A percentile compares a stretch with the other conserved stretches of the same genome.
phyloP scores from a whole-genome alignment of 2,329 filamentous ascomycete genomes.

The Amauroascus verrucosus region DNA sequence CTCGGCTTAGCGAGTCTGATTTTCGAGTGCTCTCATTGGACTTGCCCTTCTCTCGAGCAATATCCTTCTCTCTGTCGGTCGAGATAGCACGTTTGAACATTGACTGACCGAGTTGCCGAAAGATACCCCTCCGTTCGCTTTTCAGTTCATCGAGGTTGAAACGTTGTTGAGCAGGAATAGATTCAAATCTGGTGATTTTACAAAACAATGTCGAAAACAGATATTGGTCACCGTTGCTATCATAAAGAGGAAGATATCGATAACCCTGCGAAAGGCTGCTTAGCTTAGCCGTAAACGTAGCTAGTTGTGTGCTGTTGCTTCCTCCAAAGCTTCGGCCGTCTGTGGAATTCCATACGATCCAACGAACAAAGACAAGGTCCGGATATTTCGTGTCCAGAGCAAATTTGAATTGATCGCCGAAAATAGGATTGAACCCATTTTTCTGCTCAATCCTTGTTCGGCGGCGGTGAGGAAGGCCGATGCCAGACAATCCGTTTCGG shows the following conservation, averaged over 20 bases:
- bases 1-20: slow-evolving; percentile 4
- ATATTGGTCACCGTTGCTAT: slow-evolving; percentile 82
- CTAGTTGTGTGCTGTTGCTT: slow-evolving; percentile 54
- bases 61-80: slow-evolving; percentile 29
- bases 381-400: slow-evolving; percentile 87
- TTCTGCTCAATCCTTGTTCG: slow-evolving; percentile 71
- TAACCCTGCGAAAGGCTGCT: slow-evolving; percentile 83
- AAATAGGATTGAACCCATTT: slow-evolving; percentile 90
- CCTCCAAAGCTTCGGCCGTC: slow-evolving; percentile 63
- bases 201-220: slow-evolving; percentile 93
- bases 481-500: slow-evolving; percentile 54
- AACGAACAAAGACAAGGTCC: slow-evolving; percentile 84
- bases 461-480: slow-evolving; percentile 62
- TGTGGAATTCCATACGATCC: slow-evolving; percentile 77
- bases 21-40: background rate
- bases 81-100: slow-evolving; percentile 37
- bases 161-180: slow-evolving; percentile 33
- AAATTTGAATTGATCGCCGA: slow-evolving; percentile 69
- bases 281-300: slow-evolving; percentile 87
- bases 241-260: slow-evolving; percentile 79
- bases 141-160: slow-evolving; percentile 32
- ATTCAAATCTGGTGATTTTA: slow-evolving; percentile 59
- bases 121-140: slow-evolving; percentile 33
- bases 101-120: slow-evolving; percentile 36
- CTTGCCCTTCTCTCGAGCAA: slow-evolving; percentile 2